Evolutionary conservation across 495 filamentous ascomycete species (phyloP), one percentile per base, ranked within the genome.

Genomic region (Hypoxylon intermedium): DNA sequence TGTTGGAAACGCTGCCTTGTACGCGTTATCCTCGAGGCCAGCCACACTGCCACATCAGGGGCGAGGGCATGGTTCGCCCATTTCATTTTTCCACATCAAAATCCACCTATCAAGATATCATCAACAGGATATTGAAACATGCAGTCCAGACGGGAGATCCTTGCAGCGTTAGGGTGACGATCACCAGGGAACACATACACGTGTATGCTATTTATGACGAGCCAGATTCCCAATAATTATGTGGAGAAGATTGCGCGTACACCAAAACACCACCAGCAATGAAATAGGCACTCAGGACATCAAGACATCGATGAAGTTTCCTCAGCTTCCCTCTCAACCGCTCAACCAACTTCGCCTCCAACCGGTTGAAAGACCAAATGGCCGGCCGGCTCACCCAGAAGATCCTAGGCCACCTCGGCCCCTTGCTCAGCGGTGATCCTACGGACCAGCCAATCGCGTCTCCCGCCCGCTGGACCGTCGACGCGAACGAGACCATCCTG

Each of bases 171-270:
- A n/a, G n/a, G n/a, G n/a, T n/a, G n/a, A n/a, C n/a, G n/a, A n/a
- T n/a, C n/a, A n/a, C n/a, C n/a, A 21, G 40, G 42, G 44, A 48
- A 47, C 15, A 18, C 30, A 55, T 50, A n/a, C n/a, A n/a, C n/a
- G n/a, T n/a, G n/a, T n/a, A n/a, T n/a, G 49, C 41, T 54, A 53
- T 30, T 15, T 37, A 5, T 13, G 34, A 37, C 34, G 30, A 43
- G 23, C 16, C 36, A 13, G 11, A 41, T 50, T 57, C 37, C 38
- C 45, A 24, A 50, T 24, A 56, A 23, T 42, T 51, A 52, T 61
- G 63, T 62, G 63, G 63, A 56, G 63, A 53, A 37, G 53, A 57
- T 62, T 61, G 53, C 63, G 63, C 52, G 63, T 58, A 45, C 58
- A 34, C 47, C 43, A 41, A 43, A 53, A 57, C 46, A 28, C 12